Conservation (phyloP, 768 basidiomycete species). For the Mycena filopes region DNA sequence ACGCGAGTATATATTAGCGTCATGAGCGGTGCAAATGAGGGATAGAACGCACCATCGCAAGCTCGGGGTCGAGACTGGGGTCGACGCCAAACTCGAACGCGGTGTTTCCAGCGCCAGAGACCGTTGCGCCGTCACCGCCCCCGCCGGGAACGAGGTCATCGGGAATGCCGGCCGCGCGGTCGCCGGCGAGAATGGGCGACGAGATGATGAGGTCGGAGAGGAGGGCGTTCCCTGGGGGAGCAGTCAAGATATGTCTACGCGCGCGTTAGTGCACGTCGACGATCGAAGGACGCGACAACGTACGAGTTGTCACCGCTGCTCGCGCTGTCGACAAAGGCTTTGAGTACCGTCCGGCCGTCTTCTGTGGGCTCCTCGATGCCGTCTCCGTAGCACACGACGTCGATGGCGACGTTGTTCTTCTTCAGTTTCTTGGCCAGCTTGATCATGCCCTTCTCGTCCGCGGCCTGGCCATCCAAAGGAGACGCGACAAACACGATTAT, state of each 20-base stretch:
- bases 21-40: background rate
- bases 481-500: conserved; percentile 95
- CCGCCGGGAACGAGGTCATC: conserved; percentile 63
- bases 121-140: conserved; percentile 56
- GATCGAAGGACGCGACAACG: conserved; percentile 41
- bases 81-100: conserved; percentile 91
- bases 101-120: conserved; percentile 58
- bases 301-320: conserved; percentile 89
- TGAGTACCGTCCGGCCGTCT: conserved; percentile 73
- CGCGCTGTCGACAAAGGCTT: conserved; percentile 85
- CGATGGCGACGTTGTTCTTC: conserved; percentile 98
- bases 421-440: conserved; percentile 96
- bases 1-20: background rate
- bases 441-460: conserved; percentile 83
- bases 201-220: conserved; percentile 85
- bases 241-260: conserved; percentile 79
- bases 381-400: conserved; percentile 92
- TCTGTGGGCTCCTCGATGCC: conserved; percentile 76
- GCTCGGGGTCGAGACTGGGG: conserved; percentile 94
- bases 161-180: conserved; percentile 76
- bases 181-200: conserved; percentile 85
- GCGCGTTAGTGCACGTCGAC: background rate
- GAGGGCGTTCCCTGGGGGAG: conserved; percentile 81
- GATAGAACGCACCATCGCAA: conserved; percentile 82
- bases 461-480: conserved; percentile 76